Evolutionary conservation across 805 yeast genomes (phyloP), one percentile per base, ranked within the genome.

Genomic region (Kluyveromyces wickerhamii): DNA sequence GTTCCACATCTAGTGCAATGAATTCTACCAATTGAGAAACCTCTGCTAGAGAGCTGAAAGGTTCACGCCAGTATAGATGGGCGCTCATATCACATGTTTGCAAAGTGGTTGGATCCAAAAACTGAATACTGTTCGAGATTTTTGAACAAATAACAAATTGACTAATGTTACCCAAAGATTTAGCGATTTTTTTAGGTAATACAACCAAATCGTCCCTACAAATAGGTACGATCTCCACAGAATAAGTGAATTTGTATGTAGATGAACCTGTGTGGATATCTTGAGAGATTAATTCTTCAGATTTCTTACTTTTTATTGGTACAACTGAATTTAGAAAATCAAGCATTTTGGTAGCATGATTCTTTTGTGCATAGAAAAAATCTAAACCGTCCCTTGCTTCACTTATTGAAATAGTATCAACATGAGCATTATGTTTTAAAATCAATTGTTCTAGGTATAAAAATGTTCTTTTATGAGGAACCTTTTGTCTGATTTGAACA

Each of bases 401-500:
- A 57, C 86, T 82, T 49, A 92, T 92, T 20, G 95, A 81, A 41
- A 89, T 80, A 36, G 97, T 89, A 56, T 88, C 94, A 40, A 80
- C 77, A 58, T 92, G 97, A 4, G 96, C 96, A 52, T 80, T 83
- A 59, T 86, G 94, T 57, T 72, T 87, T 62, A 92, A 71, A 50
- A 92, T 92, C 60, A 94, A 71, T 65, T 92, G 99, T 66, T 92
- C 99, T 50, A 92, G 73, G 54, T 85, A 92, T 59, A 89, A 72
- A 60, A 92, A 89, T 7, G 99, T 92, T 71, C 96, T 80, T 66
- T 92, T 92, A 62, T 92, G 98, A 12, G 85, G 76, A 23, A 92
- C 98, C 59, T 94, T 92, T 63, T 92, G 99, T 66, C 99, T 80
- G 50, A 94, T 82, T 66, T 92, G 99, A 23, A 94, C 95, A 19